Evolutionary conservation across 2,329 filamentous ascomycete genomes (phyloP).

Genomic region (Penicillium sclerotiorum): DNA sequence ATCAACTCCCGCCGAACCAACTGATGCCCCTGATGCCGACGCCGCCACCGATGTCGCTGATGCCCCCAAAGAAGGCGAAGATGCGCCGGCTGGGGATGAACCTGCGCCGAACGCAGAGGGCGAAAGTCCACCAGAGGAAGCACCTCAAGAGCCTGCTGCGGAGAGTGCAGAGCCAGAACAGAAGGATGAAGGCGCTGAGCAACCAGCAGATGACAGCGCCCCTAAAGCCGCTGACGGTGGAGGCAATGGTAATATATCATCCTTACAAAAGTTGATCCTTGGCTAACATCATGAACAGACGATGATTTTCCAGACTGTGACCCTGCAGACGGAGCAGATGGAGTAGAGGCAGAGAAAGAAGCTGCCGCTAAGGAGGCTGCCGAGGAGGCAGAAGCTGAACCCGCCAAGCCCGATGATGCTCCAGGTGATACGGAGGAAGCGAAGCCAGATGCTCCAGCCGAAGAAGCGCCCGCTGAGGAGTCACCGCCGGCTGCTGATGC

Average conservation of each 20-base stretch:
- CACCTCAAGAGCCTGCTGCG: conserved; percentile 17
- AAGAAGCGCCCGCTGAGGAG: conserved; percentile 13
- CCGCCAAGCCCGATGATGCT: conserved; percentile 9
- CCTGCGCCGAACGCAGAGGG: conserved; percentile 20
- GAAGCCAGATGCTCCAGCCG: conserved; percentile 8
- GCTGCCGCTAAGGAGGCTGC: conserved; percentile 34
- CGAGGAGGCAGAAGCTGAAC: conserved; percentile 33
- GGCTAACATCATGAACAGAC: conserved; percentile 24
- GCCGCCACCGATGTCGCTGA: conserved; percentile 26
- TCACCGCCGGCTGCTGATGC: conserved; percentile 7
- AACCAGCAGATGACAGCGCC: conserved; percentile 15
- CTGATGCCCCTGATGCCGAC: conserved; percentile 25
- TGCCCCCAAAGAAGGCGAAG: conserved; percentile 25
- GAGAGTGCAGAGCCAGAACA: conserved; percentile 18
- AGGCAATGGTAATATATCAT: conserved; percentile 26
- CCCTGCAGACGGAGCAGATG: conserved; percentile 31
- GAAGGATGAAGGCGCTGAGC: conserved; percentile 15
- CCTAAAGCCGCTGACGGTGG: conserved; percentile 16
- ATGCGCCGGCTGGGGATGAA: conserved; percentile 22
- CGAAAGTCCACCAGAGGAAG: conserved; percentile 12
- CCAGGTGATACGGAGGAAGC: conserved; percentile 4
- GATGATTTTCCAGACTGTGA: conserved; percentile 39
- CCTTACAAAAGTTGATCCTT: neutral
- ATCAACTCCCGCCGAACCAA: conserved; percentile 26
- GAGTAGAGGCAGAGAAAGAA: conserved; percentile 39